Evolutionary conservation across 352 stramenopile genomes (phyloP).

Genomic region (Globisporangium paddicum): DNA sequence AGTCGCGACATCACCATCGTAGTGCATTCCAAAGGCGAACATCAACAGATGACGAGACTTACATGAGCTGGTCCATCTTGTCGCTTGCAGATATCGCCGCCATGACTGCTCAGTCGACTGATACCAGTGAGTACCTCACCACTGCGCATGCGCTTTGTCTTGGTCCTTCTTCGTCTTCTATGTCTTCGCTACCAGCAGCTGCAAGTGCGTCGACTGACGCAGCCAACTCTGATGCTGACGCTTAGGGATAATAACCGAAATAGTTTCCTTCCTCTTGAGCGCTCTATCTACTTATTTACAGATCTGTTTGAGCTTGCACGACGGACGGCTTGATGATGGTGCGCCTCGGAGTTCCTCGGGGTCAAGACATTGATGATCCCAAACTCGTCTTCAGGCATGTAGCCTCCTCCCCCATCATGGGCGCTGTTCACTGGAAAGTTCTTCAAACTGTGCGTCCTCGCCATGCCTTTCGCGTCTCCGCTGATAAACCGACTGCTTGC

Average conservation of each 20-base stretch:
- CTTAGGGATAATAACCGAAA: not conserved
- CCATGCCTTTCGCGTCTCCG: not conserved
- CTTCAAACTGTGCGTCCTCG: constrained; percentile 12
- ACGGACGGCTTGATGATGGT: not conserved
- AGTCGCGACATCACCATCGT: not conserved
- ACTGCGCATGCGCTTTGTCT: not conserved
- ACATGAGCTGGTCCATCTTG: constrained; percentile 56
- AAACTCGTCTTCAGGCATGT: constrained; percentile 22
- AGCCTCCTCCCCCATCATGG: not conserved
- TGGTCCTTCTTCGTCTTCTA: not conserved
- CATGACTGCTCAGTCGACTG: constrained; percentile 17
- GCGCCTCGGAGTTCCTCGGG: not conserved
- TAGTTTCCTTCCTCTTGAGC: not conserved
- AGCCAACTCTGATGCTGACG: not conserved
- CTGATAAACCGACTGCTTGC: not conserved
- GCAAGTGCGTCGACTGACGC: not conserved
- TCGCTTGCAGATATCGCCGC: constrained; percentile 32
- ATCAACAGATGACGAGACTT: constrained; percentile 8
- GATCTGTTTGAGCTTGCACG: constrained; percentile 1
- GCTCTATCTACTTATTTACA: not conserved
- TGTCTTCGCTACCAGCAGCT: not conserved
- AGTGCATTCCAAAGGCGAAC: not conserved
- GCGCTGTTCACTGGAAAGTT: constrained; percentile 3
- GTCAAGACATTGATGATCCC: constrained; percentile 19
- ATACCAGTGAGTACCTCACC: not conserved